phyloP scores from a whole-genome alignment of 495 filamentous ascomycete genomes.

The Talaromyces adpressus region DNA sequence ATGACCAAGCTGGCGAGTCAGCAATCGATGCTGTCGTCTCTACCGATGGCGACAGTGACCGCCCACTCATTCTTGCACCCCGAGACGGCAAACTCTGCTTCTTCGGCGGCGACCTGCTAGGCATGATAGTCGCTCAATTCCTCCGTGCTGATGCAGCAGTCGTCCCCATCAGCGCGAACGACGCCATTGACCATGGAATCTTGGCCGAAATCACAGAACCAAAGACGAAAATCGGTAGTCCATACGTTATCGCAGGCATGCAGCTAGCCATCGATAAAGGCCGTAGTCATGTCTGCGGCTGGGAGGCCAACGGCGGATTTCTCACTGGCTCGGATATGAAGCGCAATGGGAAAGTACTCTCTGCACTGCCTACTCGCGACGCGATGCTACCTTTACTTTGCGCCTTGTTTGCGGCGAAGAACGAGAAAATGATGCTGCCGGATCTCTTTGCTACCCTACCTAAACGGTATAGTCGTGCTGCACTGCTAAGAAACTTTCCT shows the following conservation, averaged over 20 bases:
- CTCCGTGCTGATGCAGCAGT: slow-evolving; percentile 19
- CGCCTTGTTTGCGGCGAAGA: background rate
- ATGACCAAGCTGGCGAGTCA: slow-evolving; percentile 12
- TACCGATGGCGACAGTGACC: slow-evolving; percentile 23
- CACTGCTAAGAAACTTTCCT: slow-evolving; percentile 21
- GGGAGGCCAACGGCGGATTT: slow-evolving; percentile 25
- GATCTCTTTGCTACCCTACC: slow-evolving; percentile 16
- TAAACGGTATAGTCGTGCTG: slow-evolving; percentile 15
- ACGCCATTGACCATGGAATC: slow-evolving; percentile 19
- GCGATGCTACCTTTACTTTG: background rate
- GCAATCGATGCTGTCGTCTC: slow-evolving; percentile 18
- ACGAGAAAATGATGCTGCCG: slow-evolving; percentile 14
- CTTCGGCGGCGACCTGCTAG: slow-evolving; percentile 21
- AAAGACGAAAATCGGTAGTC: slow-evolving; percentile 22
- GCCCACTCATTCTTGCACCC: slow-evolving; percentile 19
- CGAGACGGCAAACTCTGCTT: slow-evolving; percentile 17
- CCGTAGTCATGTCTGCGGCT: slow-evolving; percentile 16
- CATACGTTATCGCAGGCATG: slow-evolving; percentile 24
- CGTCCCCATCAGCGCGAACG: slow-evolving; percentile 23
- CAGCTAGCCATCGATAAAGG: slow-evolving; percentile 15
- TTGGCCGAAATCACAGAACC: slow-evolving; percentile 14
- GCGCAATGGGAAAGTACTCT: slow-evolving; percentile 12
- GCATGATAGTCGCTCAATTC: slow-evolving; percentile 20
- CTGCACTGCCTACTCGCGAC: slow-evolving; percentile 20
- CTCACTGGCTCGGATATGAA: slow-evolving; percentile 22